These are phyloP conservation scores for Bruguiera hainesii DNA, from an alignment of 441 rosid genomes.

Conservation along the genomic window DNA sequence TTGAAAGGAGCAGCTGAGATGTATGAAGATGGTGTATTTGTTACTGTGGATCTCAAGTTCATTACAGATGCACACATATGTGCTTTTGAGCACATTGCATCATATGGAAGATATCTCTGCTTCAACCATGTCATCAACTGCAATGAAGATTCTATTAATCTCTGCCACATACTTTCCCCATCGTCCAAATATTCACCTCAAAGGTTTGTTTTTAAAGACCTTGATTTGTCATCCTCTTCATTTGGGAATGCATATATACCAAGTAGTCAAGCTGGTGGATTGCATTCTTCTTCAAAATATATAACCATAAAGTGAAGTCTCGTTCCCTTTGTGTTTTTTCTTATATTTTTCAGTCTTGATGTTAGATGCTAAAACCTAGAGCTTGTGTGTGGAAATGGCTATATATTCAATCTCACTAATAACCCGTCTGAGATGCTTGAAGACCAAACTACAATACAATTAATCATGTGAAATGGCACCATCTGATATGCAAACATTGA, in stretches of 20 bases:
- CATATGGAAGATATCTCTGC: constrained; percentile 62
- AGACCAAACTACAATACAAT: too few species aligned
- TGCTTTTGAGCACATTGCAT: constrained; percentile 47
- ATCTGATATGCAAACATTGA: too few species aligned
- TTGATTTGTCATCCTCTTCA: too few species aligned
- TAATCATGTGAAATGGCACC: too few species aligned
- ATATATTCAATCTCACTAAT: too few species aligned
- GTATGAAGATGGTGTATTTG: constrained; percentile 61
- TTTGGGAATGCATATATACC: background rate
- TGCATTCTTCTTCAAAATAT: too few species aligned
- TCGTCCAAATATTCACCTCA: constrained; percentile 30
- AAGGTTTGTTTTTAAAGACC: constrained; percentile 25
- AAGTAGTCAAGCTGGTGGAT: background rate
- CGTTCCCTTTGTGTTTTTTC: too few species aligned
- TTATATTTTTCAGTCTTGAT: too few species aligned
- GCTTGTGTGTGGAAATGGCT: too few species aligned
- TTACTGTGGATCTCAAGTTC: constrained; percentile 46
- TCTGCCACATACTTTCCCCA: constrained; percentile 30
- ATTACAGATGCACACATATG: constrained; percentile 50
- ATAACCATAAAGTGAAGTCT: too few species aligned
- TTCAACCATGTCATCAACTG: constrained; percentile 43
- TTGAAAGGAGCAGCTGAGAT: constrained; percentile 72
- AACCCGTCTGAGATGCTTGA: too few species aligned
- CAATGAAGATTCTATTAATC: constrained; percentile 37
- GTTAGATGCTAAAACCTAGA: too few species aligned